These are phyloP conservation scores for Agrostemma githago DNA, from an alignment of 148 eudicot genomes.

Conservation along the genomic window DNA sequence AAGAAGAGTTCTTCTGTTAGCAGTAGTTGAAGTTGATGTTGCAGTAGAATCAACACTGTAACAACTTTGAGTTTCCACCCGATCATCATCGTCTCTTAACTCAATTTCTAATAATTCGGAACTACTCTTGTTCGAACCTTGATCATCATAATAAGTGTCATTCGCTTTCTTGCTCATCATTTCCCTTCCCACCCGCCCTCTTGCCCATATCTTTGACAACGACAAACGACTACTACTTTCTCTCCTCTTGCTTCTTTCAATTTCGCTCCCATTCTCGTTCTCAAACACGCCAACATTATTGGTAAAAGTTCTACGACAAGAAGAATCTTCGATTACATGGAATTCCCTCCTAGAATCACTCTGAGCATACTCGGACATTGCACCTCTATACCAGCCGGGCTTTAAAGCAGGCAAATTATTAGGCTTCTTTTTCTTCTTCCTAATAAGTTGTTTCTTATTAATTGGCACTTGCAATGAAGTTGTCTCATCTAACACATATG, in stretches of 20 bases:
- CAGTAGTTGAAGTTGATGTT: slow-evolving; percentile 46
- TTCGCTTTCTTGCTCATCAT: slow-evolving; percentile 35
- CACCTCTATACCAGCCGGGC: slow-evolving; percentile 44
- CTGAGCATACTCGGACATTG: slow-evolving; percentile 68
- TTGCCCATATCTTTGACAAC: slow-evolving; percentile 65
- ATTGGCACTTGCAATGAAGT: slow-evolving; percentile 66
- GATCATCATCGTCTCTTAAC: slow-evolving; percentile 46
- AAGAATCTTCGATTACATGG: slow-evolving; percentile 44
- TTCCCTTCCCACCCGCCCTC: slow-evolving; percentile 36
- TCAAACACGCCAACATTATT: neutral
- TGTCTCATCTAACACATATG: slow-evolving; percentile 78
- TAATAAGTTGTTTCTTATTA: slow-evolving; percentile 44
- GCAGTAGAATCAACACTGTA: slow-evolving; percentile 44
- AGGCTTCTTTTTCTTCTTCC: slow-evolving; percentile 35
- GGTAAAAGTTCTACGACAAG: slow-evolving; percentile 6
- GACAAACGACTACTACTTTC: slow-evolving; percentile 50
- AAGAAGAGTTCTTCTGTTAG: slow-evolving; percentile 54
- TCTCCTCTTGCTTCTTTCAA: slow-evolving; percentile 31
- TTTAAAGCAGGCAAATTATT: slow-evolving; percentile 29
- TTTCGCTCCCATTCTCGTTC: slow-evolving; percentile 12
- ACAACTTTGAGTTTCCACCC: slow-evolving; percentile 47
- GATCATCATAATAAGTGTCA: neutral
- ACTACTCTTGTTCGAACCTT: slow-evolving; percentile 27
- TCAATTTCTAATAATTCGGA: slow-evolving; percentile 43
- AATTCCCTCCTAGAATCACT: slow-evolving; percentile 63